Evolutionary conservation across 148 eudicot genomes (phyloP), one percentile per base, ranked within the genome.

Genomic region (Vaccinium darrowii): DNA sequence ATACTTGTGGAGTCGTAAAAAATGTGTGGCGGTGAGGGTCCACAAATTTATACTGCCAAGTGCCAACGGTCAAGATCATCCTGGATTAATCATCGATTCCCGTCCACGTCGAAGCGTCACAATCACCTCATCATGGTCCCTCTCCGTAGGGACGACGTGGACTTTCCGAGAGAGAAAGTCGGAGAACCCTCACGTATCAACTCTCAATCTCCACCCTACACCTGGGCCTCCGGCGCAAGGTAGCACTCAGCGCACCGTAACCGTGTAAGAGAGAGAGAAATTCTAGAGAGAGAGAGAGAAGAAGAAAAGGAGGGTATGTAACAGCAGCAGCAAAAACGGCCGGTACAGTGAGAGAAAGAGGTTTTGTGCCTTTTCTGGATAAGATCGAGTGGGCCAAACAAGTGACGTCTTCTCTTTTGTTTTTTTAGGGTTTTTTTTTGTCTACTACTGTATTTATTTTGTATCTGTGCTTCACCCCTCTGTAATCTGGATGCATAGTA

Each of bases 361-460:
- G 19, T 82, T 49, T 27, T 71, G 13, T 69, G 43, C 84, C 27
- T 10, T 67, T 50, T 18, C n/a, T 30, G 84, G 78, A 62, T 69
- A 82, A 69, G 84, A 82, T 82, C 84, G 63, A 49, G 75, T 65
- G 83, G 75, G 83, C 75, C 83, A 65, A 65, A 21, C 21, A 81
- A 81, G 5, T 39, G 60, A 23, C 82, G 69, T 25, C 21, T 5
- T 33, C 11, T 8, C 21, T 72, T 60, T 80, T 13, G 5, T 12
- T n/a, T 62, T 18, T 39, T 51, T 82, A 82, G 84, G 84, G 84
- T n/a, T n/a, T n/a, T 58, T 82, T 82, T 27, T 18, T 33, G 7
- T n/a, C 7, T 12, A 7, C 73, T n/a, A n/a, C n/a, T n/a, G n/a
- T 67, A 3, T 23, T 67, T 67, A 9, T 10, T 23, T 30, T 82